Percentiles rank a stretch among this genome's conserved stretches.
phyloP scores from a whole-genome alignment of 2,329 filamentous ascomycete genomes.

The Pseudocercospora fuligena region DNA sequence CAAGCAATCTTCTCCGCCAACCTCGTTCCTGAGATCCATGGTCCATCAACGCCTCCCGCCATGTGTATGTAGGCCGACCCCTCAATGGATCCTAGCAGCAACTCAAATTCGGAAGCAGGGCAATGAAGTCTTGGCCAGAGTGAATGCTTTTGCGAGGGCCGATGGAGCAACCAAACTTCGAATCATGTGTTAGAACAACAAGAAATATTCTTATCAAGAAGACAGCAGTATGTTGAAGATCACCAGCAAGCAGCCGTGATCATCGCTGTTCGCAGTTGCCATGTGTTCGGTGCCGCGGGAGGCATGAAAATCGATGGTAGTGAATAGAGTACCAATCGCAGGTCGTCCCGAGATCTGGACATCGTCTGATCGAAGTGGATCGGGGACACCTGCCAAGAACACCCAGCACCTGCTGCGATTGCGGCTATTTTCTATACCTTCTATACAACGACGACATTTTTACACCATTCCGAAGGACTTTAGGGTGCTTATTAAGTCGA shows the following conservation, averaged over 20 bases:
- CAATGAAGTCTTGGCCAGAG: not conserved
- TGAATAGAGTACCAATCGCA: too few species aligned
- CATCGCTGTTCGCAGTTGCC: not conserved
- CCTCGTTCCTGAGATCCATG: not conserved
- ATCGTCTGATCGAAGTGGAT: too few species aligned
- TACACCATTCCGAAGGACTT: too few species aligned
- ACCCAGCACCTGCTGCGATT: too few species aligned
- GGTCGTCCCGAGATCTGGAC: too few species aligned
- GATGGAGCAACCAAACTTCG: not conserved
- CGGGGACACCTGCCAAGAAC: too few species aligned
- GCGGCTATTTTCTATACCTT: too few species aligned
- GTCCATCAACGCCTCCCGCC: not conserved
- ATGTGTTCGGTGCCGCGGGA: not conserved
- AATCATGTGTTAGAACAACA: not conserved
- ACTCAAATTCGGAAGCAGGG: not conserved
- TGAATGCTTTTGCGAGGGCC: not conserved
- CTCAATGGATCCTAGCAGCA: not conserved
- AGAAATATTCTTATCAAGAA: not conserved
- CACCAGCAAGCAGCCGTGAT: not conserved
- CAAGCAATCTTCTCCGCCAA: not conserved
- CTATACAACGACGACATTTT: too few species aligned
- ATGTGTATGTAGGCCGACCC: not conserved
- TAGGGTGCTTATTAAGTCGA: too few species aligned
- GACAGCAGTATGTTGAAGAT: not conserved
- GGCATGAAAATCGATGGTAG: not conserved